phyloP scores from a whole-genome alignment of 805 yeast species.

The Starmerella etchellsii region DNA sequence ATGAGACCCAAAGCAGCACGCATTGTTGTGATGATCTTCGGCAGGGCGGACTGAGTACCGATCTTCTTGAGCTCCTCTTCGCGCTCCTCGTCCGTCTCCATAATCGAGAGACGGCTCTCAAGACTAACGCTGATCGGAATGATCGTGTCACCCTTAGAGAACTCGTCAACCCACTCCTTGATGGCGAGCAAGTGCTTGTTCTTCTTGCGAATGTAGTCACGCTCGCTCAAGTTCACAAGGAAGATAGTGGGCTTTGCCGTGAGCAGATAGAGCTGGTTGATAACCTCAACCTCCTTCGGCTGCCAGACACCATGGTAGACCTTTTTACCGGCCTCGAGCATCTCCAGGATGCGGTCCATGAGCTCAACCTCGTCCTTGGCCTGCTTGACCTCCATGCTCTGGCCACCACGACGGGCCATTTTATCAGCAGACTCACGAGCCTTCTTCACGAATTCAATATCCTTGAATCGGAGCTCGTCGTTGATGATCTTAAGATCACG shows the following conservation, averaged over 20 bases:
- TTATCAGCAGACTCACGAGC: slow-evolving; percentile 65
- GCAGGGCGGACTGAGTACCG: slow-evolving; percentile 69
- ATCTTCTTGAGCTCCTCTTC: slow-evolving; percentile 60
- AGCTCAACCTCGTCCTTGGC: slow-evolving; percentile 74
- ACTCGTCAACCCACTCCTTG: slow-evolving; percentile 78
- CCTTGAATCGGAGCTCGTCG: slow-evolving; percentile 88
- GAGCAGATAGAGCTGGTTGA: slow-evolving; percentile 73
- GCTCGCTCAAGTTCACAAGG: slow-evolving; percentile 79
- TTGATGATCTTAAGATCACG: slow-evolving; percentile 87
- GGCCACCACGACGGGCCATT: slow-evolving; percentile 78
- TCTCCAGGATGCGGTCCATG: slow-evolving; percentile 57
- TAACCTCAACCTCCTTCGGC: slow-evolving; percentile 77
- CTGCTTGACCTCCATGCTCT: slow-evolving; percentile 74
- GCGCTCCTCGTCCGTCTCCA: slow-evolving; percentile 76
- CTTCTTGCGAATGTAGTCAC: slow-evolving; percentile 74
- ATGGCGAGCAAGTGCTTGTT: slow-evolving; percentile 74
- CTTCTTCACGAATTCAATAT: slow-evolving; percentile 86
- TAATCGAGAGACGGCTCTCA: slow-evolving; percentile 80
- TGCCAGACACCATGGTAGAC: slow-evolving; percentile 82
- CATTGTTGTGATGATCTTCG: slow-evolving; percentile 76
- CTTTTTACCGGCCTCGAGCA: slow-evolving; percentile 75
- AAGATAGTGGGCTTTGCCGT: slow-evolving; percentile 95
- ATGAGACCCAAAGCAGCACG: slow-evolving; percentile 74
- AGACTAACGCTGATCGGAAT: slow-evolving; percentile 86
- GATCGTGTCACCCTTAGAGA: slow-evolving; percentile 81